Evolutionary conservation across 176 grass and related monocot genomes (phyloP).

Genomic region (Avena sativa): DNA sequence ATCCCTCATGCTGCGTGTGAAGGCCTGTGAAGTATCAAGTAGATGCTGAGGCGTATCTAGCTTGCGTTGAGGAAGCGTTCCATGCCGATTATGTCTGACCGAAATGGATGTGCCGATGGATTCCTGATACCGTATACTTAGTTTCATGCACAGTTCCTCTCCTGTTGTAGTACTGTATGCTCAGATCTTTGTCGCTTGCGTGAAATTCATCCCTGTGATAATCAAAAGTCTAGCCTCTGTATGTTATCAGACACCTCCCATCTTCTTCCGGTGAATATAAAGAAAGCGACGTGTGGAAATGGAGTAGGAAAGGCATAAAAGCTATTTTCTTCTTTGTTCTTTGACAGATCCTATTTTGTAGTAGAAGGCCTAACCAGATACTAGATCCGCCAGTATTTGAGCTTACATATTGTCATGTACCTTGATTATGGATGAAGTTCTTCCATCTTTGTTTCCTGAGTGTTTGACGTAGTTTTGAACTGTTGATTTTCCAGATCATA

Average conservation of each 20-base stretch:
- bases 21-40: not conserved
- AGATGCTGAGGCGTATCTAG: not conserved
- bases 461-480: conserved; percentile 22
- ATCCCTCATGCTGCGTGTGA: not conserved
- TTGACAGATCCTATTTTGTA: not conserved
- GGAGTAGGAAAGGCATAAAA: not conserved
- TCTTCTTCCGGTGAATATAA: not conserved
- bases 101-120: not conserved
- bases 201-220: not conserved
- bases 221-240: not conserved
- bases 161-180: not conserved
- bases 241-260: not conserved
- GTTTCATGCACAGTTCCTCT: not conserved
- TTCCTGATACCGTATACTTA: not conserved
- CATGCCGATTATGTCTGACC: not conserved
- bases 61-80: not conserved
- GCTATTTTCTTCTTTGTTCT: not conserved
- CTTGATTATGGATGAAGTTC: conserved; percentile 8
- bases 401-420: not conserved
- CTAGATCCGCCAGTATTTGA: not conserved
- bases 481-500: conserved; percentile 49
- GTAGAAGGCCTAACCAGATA: not conserved
- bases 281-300: not conserved
- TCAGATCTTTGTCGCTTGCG: not conserved
- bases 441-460: not conserved